Conservation (phyloP, 225 moss, liverwort and hornwort genomes). For the Bryum argenteum region DNA sequence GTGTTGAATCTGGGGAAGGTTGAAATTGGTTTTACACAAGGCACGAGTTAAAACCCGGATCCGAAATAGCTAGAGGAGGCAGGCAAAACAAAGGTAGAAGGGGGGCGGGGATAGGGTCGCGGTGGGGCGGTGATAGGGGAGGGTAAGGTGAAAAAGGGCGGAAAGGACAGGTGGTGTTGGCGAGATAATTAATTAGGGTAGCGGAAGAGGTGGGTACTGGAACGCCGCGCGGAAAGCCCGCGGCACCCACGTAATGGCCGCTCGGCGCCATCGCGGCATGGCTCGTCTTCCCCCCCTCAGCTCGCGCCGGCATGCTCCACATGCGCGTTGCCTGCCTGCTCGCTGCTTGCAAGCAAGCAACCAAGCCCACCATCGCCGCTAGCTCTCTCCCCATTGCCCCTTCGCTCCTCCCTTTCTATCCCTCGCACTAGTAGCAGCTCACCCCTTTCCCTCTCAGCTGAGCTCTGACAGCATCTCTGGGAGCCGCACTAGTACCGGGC, state of each 20-base stretch:
- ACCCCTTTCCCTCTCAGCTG: background rate
- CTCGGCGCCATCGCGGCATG: conserved; percentile 48
- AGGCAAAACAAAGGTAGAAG: no score
- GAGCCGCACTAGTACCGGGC: conserved; percentile 21
- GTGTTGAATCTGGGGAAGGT: no score
- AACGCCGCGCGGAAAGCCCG: conserved; percentile 49
- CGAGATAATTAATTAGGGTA: conserved; percentile 17
- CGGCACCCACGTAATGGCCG: conserved; percentile 46
- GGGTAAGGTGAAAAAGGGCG: background rate
- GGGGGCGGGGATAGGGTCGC: background rate
- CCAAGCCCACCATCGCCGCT: background rate
- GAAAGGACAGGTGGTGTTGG: background rate
- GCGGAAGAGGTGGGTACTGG: conserved; percentile 16
- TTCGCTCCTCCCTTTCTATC: background rate
- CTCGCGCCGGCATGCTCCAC: conserved; percentile 37
- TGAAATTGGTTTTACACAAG: no score
- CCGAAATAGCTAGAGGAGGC: no score
- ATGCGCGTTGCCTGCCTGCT: conserved; percentile 25
- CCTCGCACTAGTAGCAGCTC: background rate
- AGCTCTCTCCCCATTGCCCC: background rate
- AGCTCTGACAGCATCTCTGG: conserved; percentile 34
- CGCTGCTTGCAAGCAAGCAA: background rate
- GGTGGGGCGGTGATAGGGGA: background rate
- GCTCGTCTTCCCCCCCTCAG: conserved; percentile 22
- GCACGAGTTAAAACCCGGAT: no score